Conservation (phyloP, 2,329 filamentous ascomycete genomes). For the Colletotrichum chrysophilum region DNA sequence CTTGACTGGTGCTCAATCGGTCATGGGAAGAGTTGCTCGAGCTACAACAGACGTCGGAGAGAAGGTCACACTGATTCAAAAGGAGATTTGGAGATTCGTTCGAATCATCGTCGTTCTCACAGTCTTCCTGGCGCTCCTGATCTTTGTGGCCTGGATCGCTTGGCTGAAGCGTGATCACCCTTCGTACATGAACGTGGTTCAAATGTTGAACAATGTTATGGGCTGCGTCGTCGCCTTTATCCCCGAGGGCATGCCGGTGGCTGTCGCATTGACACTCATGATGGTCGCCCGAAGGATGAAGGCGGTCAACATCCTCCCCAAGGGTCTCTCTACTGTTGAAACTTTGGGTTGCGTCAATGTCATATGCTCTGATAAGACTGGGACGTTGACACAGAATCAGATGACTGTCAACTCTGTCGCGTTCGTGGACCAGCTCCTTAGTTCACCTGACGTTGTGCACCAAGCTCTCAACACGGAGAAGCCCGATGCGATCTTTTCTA, state of each 20-base stretch:
- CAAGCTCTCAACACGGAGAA: background rate
- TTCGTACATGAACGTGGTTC: background rate
- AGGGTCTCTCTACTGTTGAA: background rate
- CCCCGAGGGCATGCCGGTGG: slow-evolving; percentile 43
- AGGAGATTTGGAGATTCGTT: background rate
- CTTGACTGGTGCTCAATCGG: background rate
- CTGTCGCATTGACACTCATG: slow-evolving; percentile 44
- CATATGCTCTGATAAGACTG: slow-evolving; percentile 44
- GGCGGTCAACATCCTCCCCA: slow-evolving; percentile 38
- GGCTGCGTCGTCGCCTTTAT: background rate
- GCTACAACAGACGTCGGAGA: background rate
- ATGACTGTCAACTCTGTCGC: slow-evolving; percentile 47
- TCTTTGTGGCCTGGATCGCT: slow-evolving; percentile 38
- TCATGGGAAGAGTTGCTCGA: background rate
- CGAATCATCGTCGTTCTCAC: background rate
- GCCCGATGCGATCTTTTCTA: background rate
- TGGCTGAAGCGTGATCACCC: slow-evolving; percentile 41
- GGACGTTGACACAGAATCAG: slow-evolving; percentile 47
- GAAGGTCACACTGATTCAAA: background rate
- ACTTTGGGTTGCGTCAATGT: background rate
- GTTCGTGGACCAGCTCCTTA: slow-evolving; percentile 34
- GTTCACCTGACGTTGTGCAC: background rate
- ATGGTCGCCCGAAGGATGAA: slow-evolving; percentile 49
- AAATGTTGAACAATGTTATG: background rate
- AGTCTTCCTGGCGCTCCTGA: background rate